Percentiles rank a stretch among this genome's conserved stretches.
These are phyloP conservation scores for Apophysomyces ossiformis DNA, from an alignment of 371 early-diverging fungal species.

Conservation along the genomic window DNA sequence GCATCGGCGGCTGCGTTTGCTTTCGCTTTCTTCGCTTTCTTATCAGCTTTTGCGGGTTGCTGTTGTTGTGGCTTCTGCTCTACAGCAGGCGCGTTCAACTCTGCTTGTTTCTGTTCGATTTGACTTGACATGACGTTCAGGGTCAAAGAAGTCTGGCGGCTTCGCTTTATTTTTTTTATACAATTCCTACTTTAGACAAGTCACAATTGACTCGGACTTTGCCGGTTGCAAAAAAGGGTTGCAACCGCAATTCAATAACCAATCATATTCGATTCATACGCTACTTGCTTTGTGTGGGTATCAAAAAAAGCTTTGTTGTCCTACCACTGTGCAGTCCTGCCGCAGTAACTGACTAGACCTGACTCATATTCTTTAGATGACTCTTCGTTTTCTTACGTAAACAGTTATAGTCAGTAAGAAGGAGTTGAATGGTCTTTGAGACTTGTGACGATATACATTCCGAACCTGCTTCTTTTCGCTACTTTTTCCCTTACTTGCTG, in stretches of 20 bases:
- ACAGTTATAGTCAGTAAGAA: no score
- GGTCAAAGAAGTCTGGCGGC: neutral
- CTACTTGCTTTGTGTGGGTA: neutral
- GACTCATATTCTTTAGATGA: no score
- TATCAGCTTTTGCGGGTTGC: constrained; percentile 23
- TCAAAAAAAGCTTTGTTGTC: neutral
- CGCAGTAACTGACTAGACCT: no score
- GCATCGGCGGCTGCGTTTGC: constrained; percentile 55
- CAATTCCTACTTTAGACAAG: no score
- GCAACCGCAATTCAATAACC: neutral
- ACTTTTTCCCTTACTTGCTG: no score
- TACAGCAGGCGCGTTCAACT: constrained; percentile 11
- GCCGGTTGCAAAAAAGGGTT: neutral
- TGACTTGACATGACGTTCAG: constrained; percentile 56
- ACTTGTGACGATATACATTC: no score
- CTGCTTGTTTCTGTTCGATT: constrained; percentile 12
- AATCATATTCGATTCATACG: neutral
- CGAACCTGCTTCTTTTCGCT: no score
- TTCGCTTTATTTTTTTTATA: no score
- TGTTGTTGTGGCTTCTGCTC: constrained; percentile 14
- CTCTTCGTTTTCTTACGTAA: no score
- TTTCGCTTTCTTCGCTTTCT: constrained; percentile 51
- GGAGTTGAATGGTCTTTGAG: no score
- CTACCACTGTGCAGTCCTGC: no score
- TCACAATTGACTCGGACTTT: no score